These are phyloP conservation scores for Orbilia javanica DNA, from an alignment of 2,329 filamentous ascomycete genomes.

Conservation along the genomic window DNA sequence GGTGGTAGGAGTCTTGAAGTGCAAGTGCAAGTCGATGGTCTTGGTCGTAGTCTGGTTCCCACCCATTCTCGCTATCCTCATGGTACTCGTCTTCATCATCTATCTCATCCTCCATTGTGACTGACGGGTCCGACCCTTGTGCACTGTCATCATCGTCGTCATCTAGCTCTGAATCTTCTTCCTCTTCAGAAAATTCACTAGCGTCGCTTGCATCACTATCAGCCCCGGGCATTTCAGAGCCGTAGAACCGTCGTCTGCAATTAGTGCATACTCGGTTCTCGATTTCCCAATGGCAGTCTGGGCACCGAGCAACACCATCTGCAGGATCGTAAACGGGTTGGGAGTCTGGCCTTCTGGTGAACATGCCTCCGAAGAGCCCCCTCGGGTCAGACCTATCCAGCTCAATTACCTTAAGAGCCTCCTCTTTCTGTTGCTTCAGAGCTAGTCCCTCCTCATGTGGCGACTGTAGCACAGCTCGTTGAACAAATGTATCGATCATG, in stretches of 20 bases:
- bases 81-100: slow-evolving; percentile 59
- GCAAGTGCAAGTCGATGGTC: slow-evolving; percentile 49
- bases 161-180: slow-evolving; percentile 44
- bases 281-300: slow-evolving; percentile 61
- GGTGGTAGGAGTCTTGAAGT: slow-evolving; percentile 56
- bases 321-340: slow-evolving; percentile 59
- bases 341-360: slow-evolving; percentile 45
- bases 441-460: slow-evolving; percentile 60
- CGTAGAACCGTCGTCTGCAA: slow-evolving; percentile 57
- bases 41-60: slow-evolving; percentile 52
- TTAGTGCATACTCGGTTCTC: slow-evolving; percentile 57
- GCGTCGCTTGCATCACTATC: slow-evolving; percentile 51
- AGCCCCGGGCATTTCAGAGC: slow-evolving; percentile 43
- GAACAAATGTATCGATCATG: slow-evolving; percentile 62
- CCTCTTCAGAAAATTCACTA: slow-evolving; percentile 41
- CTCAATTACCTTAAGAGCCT: slow-evolving; percentile 59
- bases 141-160: slow-evolving; percentile 47
- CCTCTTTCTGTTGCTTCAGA: slow-evolving; percentile 60
- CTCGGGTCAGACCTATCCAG: slow-evolving; percentile 55
- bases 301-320: slow-evolving; percentile 60
- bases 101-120: slow-evolving; percentile 40
- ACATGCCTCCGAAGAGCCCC: slow-evolving; percentile 61
- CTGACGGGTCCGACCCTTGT: slow-evolving; percentile 31
- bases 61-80: slow-evolving; percentile 35
- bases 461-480: slow-evolving; percentile 60